These are phyloP conservation scores for Halenospora varia DNA, from an alignment of 495 filamentous ascomycete species.

Conservation along the genomic window DNA sequence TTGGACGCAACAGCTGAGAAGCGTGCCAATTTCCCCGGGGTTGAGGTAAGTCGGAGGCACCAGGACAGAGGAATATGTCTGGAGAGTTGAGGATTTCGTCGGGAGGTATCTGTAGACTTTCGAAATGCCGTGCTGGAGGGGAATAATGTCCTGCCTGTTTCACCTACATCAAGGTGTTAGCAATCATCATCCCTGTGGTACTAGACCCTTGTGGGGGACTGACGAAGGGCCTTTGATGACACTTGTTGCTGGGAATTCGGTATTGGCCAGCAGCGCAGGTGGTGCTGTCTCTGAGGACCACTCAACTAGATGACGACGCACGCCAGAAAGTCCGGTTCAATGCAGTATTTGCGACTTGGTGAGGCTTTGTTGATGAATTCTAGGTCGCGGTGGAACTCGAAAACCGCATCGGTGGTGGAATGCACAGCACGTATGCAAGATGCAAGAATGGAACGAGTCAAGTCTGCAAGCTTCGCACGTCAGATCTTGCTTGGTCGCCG, in stretches of 20 bases:
- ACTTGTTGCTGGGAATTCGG: neutral
- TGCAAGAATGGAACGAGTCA: neutral
- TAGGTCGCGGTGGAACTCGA: neutral
- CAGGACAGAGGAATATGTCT: neutral
- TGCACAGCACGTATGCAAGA: neutral
- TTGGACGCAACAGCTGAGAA: neutral
- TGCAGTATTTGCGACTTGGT: neutral
- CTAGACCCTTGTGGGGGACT: conserved; percentile 7
- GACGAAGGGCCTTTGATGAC: conserved; percentile 1
- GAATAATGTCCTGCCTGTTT: conserved; percentile 1
- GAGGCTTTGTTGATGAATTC: neutral
- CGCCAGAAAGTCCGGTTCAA: too few species aligned
- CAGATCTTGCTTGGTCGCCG: neutral
- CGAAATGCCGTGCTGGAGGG: neutral
- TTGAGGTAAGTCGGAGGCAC: neutral
- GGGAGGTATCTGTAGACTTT: neutral
- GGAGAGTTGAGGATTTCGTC: neutral
- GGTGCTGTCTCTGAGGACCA: neutral
- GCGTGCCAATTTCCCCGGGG: neutral
- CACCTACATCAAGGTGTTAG: conserved; percentile 7
- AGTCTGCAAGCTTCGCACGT: neutral
- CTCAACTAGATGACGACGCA: too few species aligned
- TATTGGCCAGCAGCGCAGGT: neutral
- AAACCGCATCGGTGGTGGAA: too few species aligned
- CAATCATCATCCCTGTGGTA: conserved; percentile 11